Conservation (phyloP, 768 basidiomycete species). For the Trametes punicea region DNA sequence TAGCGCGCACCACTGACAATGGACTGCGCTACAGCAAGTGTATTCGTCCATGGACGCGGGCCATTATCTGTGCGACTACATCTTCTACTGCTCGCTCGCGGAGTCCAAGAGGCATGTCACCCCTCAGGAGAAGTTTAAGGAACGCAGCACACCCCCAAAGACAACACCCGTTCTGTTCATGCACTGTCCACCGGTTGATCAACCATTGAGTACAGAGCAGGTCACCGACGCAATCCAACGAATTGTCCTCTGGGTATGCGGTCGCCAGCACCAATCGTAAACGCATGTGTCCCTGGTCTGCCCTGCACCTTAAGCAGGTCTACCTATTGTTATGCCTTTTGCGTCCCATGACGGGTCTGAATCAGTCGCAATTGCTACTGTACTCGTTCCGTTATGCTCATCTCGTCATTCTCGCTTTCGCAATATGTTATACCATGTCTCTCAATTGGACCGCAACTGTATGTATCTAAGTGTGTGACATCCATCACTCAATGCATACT, state of each 20-base stretch:
- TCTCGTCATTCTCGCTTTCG: conserved; percentile 6
- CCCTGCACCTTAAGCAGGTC: background rate
- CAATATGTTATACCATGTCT: conserved; percentile 17
- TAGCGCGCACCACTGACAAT: background rate
- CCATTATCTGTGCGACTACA: conserved; percentile 73
- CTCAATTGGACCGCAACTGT: conserved; percentile 10
- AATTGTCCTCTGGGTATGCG: conserved; percentile 59
- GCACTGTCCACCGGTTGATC: conserved; percentile 67
- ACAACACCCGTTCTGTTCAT: conserved; percentile 56
- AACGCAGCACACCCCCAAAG: conserved; percentile 25
- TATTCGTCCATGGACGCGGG: conserved; percentile 75
- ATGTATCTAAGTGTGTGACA: conserved; percentile 7
- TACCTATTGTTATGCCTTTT: background rate
- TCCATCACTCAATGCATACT: background rate
- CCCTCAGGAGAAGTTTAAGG: conserved; percentile 28
- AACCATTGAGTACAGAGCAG: conserved; percentile 61
- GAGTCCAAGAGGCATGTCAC: conserved; percentile 48
- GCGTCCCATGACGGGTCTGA: background rate
- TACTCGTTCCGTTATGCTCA: background rate
- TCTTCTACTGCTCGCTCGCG: conserved; percentile 73
- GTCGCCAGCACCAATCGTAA: conserved; percentile 17
- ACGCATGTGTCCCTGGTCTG: background rate
- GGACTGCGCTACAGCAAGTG: conserved; percentile 45
- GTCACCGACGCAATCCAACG: conserved; percentile 63
- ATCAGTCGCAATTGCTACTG: background rate